These are phyloP conservation scores for Neoascochyta sp. DNA, from an alignment of 2,329 filamentous ascomycete genomes.

Conservation along the genomic window DNA sequence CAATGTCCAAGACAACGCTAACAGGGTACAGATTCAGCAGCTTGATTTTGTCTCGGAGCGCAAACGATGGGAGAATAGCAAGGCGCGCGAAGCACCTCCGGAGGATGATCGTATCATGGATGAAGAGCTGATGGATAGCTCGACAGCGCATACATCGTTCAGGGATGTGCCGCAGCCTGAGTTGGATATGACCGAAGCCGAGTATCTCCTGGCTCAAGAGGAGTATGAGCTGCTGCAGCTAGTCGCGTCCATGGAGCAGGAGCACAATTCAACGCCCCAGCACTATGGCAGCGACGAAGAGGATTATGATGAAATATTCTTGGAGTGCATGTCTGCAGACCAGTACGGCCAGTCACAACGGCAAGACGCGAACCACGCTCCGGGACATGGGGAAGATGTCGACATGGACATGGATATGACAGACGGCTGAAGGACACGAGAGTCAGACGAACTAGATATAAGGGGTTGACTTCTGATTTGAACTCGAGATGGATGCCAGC, in stretches of 20 bases:
- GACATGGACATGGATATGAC: slow-evolving; percentile 40
- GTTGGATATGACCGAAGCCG: slow-evolving; percentile 35
- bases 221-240: slow-evolving; percentile 46
- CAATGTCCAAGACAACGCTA: too few species aligned
- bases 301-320: slow-evolving; percentile 61
- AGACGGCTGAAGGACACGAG: slow-evolving; percentile 19
- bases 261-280: slow-evolving; percentile 15
- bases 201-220: slow-evolving; percentile 41
- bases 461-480: too few species aligned
- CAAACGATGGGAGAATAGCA: slow-evolving; percentile 45
- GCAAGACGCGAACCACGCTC: slow-evolving; percentile 3
- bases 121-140: slow-evolving; percentile 20
- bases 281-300: slow-evolving; percentile 54
- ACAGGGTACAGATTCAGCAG: slow-evolving; percentile 42
- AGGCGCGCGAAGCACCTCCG: slow-evolving; percentile 40
- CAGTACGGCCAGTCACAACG: slow-evolving; percentile 38
- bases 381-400: slow-evolving; percentile 11
- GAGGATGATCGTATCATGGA: slow-evolving; percentile 22
- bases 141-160: slow-evolving; percentile 4
- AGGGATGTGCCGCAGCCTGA: slow-evolving; percentile 8
- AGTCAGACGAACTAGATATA: too few species aligned
- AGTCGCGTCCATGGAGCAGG: slow-evolving; percentile 42
- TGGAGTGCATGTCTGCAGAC: slow-evolving; percentile 55
- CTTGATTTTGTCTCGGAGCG: slow-evolving; percentile 45
- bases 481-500: neutral